Conservation (phyloP, 2,329 filamentous ascomycete species). For the Claviceps africana region DNA sequence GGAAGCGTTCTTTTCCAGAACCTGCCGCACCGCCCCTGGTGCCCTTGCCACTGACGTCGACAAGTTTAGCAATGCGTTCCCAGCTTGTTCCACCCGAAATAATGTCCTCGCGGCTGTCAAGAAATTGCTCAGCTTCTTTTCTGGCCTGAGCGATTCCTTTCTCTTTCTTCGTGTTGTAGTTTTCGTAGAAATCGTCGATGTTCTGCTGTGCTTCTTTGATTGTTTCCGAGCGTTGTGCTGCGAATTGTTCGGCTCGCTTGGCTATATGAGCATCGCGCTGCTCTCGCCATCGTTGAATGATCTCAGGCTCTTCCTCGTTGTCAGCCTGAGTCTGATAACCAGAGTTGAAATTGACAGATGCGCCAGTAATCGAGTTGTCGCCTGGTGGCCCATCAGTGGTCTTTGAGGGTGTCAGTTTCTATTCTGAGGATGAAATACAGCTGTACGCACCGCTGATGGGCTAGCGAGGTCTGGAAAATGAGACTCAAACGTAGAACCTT, state of each 20-base stretch:
- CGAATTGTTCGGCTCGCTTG: constrained; percentile 74
- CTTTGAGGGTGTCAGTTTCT: constrained; percentile 9
- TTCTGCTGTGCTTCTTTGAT: constrained; percentile 81
- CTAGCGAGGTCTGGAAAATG: constrained; percentile 70
- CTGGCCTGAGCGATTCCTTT: constrained; percentile 80
- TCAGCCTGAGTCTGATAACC: constrained; percentile 42
- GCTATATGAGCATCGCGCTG: constrained; percentile 69
- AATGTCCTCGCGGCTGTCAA: constrained; percentile 79
- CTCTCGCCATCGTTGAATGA: constrained; percentile 85
- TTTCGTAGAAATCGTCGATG: constrained; percentile 98
- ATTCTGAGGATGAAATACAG: not conserved
- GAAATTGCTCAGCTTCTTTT: constrained; percentile 85
- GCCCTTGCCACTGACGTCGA: constrained; percentile 94
- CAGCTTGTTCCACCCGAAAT: constrained; percentile 91
- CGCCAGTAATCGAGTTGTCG: constrained; percentile 51
- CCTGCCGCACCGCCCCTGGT: constrained; percentile 72
- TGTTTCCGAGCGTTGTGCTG: constrained; percentile 69
- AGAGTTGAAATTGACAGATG: constrained; percentile 48
- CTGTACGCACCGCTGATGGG: constrained; percentile 19
- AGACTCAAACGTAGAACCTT: constrained; percentile 55
- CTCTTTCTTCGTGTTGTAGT: constrained; percentile 97
- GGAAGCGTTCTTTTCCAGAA: constrained; percentile 91
- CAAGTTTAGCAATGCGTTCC: constrained; percentile 94
- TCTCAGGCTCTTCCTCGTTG: constrained; percentile 75
- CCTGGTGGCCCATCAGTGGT: constrained; percentile 17